A percentile compares a stretch with the other conserved stretches of the same genome.
Conservation (phyloP, 441 rosid genomes). For the Kokia cookei region DNA sequence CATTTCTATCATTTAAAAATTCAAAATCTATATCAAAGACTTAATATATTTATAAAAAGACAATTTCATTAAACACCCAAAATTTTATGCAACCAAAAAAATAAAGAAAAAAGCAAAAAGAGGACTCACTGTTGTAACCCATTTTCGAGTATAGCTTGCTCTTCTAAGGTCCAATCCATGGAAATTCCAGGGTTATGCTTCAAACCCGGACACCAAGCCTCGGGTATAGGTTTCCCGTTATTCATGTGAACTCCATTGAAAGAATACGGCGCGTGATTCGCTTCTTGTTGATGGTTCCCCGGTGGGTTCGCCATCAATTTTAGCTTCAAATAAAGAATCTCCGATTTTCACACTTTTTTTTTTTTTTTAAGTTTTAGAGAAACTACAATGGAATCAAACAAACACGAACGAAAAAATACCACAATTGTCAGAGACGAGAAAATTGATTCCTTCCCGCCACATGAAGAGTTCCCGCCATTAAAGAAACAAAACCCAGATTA, state of each 20-base stretch:
- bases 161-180: constrained; percentile 47
- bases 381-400: background rate
- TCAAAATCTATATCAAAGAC: background rate
- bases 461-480: constrained; percentile 18
- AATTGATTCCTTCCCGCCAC: constrained; percentile 13
- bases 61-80: background rate
- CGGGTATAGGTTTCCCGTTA: constrained; percentile 23
- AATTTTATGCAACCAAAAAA: background rate
- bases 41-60: background rate
- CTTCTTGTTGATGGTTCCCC: constrained; percentile 35
- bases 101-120: background rate
- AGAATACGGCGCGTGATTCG: constrained; percentile 31
- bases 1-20: background rate
- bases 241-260: constrained; percentile 25
- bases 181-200: constrained; percentile 58
- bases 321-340: background rate
- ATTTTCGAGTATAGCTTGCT: constrained; percentile 50
- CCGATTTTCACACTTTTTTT: background rate
- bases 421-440: background rate
- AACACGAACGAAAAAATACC: background rate
- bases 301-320: constrained; percentile 47
- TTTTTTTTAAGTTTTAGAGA: background rate
- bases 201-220: constrained; percentile 22
- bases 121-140: constrained; percentile 38
- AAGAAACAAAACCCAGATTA: background rate